Evolutionary conservation across 148 eudicot species (phyloP).

Genomic region (Pouteria glomerata): DNA sequence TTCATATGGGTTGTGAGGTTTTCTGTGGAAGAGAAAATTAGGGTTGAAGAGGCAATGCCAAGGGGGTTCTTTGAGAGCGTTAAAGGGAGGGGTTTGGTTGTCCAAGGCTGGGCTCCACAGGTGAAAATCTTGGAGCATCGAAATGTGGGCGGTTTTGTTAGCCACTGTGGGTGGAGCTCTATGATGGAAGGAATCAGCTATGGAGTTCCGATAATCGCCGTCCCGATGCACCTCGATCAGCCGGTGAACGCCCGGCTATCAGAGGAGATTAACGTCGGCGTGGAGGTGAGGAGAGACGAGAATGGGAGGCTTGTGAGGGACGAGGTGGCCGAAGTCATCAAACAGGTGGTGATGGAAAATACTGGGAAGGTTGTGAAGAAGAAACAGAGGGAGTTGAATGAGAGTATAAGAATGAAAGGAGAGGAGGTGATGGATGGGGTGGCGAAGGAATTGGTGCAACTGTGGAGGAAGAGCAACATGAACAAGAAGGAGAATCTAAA

Average conservation of each 20-base stretch:
- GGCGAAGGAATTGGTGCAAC: constrained; percentile 9
- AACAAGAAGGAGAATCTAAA: no score
- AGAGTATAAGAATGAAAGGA: constrained; percentile 5
- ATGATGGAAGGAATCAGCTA: not conserved
- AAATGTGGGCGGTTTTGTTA: constrained; percentile 13
- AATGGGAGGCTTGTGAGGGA: constrained; percentile 5
- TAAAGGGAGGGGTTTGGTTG: not conserved
- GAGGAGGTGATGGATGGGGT: constrained; percentile 6
- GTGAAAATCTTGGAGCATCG: constrained; percentile 8
- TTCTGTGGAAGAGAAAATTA: not conserved
- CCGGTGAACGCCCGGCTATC: constrained; percentile 9
- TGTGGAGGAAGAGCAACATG: not conserved
- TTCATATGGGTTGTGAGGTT: constrained; percentile 19
- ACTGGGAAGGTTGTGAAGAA: constrained; percentile 11
- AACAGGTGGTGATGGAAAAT: constrained; percentile 5
- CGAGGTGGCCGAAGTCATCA: constrained; percentile 2
- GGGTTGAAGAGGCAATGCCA: constrained; percentile 14
- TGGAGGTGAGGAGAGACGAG: not conserved
- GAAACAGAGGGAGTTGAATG: constrained; percentile 7
- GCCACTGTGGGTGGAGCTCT: constrained; percentile 20
- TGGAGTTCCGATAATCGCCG: constrained; percentile 12
- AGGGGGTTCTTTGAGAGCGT: constrained; percentile 7
- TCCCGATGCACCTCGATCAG: constrained; percentile 17
- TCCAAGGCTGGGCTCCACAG: constrained; percentile 18
- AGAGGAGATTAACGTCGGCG: constrained; percentile 5